These are phyloP conservation scores for Lachnellula suecica DNA, from an alignment of 2,329 filamentous ascomycete genomes.

Conservation along the genomic window DNA sequence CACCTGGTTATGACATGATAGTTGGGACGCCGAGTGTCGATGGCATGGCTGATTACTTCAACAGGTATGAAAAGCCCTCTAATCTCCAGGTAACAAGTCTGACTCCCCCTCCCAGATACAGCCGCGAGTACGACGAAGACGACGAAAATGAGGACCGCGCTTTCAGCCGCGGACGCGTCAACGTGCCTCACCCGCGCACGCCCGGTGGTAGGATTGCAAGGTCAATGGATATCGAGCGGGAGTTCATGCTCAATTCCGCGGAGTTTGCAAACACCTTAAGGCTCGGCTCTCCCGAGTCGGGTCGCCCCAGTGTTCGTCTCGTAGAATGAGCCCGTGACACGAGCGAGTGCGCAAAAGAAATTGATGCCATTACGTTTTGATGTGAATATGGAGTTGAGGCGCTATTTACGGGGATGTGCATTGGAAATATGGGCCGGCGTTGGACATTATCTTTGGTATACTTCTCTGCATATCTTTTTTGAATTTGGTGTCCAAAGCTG, in stretches of 20 bases:
- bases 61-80: constrained; percentile 48
- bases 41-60: constrained; percentile 68
- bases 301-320: too few species aligned
- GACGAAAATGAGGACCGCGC: constrained; percentile 28
- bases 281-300: neutral
- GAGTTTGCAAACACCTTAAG: neutral
- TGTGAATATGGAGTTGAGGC: too few species aligned
- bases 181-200: constrained; percentile 32
- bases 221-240: constrained; percentile 35
- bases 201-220: constrained; percentile 31
- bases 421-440: too few species aligned
- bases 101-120: constrained; percentile 24
- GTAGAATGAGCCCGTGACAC: too few species aligned
- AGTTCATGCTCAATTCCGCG: constrained; percentile 30
- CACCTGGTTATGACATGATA: constrained; percentile 66
- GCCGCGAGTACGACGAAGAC: constrained; percentile 28
- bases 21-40: constrained; percentile 53
- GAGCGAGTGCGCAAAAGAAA: too few species aligned
- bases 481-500: too few species aligned
- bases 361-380: too few species aligned
- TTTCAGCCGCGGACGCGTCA: constrained; percentile 30
- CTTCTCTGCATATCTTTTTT: too few species aligned
- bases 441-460: too few species aligned
- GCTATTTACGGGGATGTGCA: too few species aligned
- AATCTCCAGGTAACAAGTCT: too few species aligned